phyloP scores from a whole-genome alignment of 371 early-diverging fungal species.

The Globomyces sp. region DNA sequence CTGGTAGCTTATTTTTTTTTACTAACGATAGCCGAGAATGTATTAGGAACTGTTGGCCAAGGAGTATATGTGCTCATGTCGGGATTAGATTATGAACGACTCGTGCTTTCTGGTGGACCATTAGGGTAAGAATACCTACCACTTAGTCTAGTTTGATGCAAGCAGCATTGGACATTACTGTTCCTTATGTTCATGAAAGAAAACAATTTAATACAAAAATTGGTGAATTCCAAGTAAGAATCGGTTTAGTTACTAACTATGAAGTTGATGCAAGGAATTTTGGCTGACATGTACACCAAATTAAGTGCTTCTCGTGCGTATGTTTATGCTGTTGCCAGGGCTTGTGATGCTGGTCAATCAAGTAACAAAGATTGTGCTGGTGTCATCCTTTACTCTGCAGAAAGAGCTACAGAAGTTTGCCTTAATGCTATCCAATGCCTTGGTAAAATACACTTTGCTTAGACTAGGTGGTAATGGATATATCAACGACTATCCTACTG shows the following conservation, averaged over 20 bases:
- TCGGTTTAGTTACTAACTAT: conserved; percentile 27
- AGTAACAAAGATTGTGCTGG: conserved; percentile 95
- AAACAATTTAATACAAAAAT: conserved; percentile 86
- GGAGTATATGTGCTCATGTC: conserved; percentile 98
- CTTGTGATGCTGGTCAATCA: conserved; percentile 76
- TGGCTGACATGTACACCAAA: conserved; percentile 98
- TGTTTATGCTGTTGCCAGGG: conserved; percentile 89
- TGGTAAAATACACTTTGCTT: conserved; percentile 30
- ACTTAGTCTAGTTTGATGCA: conserved; percentile 74
- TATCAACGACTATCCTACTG: conserved; percentile 87
- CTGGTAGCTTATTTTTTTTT: conserved; percentile 37
- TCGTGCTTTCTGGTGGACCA: conserved; percentile 93
- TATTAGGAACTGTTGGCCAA: conserved; percentile 79
- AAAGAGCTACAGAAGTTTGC: conserved; percentile 93
- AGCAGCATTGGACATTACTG: conserved; percentile 74
- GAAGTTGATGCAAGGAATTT: conserved; percentile 79
- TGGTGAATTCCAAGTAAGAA: conserved; percentile 76
- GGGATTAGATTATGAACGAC: conserved; percentile 89
- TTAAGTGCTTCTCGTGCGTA: conserved; percentile 88
- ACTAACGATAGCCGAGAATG: conserved; percentile 67
- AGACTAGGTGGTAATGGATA: conserved; percentile 86
- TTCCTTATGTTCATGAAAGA: conserved; percentile 87
- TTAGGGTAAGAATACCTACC: conserved; percentile 53
- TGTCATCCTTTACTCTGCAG: conserved; percentile 92
- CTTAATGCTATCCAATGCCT: conserved; percentile 95